Base-by-base conservation (phyloP, 148 eudicot genomes). In the Dianthus caryophyllus region DNA sequence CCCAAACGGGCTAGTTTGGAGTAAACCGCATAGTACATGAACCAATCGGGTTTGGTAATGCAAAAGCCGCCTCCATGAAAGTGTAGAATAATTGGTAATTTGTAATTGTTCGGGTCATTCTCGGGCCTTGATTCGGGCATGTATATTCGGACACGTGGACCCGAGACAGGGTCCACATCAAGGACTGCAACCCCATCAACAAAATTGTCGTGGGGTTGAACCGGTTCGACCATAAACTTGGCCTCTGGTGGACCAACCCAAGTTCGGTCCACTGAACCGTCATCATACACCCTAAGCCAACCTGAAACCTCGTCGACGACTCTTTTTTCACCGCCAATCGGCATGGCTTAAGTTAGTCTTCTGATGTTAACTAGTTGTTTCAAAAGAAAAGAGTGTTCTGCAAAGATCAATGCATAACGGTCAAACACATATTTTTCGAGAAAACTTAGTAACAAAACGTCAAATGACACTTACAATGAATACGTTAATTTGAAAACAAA, bases 51-150 rank as follows among this genome's bases (percentile, higher is more conserved):
- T 46, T 86, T 75, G 77, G 82, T 85, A 15, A 88, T 71, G 79
- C 97, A 91, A 69, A 88, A 88, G 15, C 97, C 96, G 31, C 97
- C 97, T 3, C 96, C 97, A 18, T 81, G 88, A 52, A 86, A 79
- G 74, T 91, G 96, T 30, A 91, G 75, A 7, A 91, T 13, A 25
- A 91, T n/a, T 0, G 97, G 97, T 16, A 87, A 71, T 68, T 86
- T 87, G 9, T 71, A 71, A 16, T 73, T 71, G 6, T 69, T 72
- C 6, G 31, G 16, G 11, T 14, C 61, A 1, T 68, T 58, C 16
- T 24, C 52, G 13, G 77, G 18, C 41, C 17, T n/a, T 26, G 71
- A 47, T 43, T 85, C 86, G 5, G 91, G 97, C 30, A 85, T 44
- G 61, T 89, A 92, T 1, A 85, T 68, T 21, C 97, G 77, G 67